Evolutionary conservation across 1,139 yeast species (phyloP).

Genomic region (Taphrina flavorubra): DNA sequence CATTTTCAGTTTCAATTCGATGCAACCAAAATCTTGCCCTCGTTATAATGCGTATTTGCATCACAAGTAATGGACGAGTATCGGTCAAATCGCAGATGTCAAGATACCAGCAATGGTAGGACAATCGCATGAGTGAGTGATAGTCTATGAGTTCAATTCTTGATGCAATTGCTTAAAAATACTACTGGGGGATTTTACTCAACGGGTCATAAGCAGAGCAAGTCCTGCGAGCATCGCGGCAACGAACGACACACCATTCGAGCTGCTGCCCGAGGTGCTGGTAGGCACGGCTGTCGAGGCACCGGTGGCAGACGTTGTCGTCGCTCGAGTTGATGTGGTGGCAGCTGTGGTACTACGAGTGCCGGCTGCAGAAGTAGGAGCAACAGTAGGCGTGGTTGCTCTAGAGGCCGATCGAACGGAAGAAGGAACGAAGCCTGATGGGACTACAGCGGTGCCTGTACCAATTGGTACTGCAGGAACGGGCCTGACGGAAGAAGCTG

Average conservation of each 20-base stretch:
- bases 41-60: too few relatives aligned
- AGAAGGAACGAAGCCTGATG: constrained; percentile 6
- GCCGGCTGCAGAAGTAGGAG: neutral
- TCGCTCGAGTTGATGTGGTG: constrained; percentile 9
- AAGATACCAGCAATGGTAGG: too few relatives aligned
- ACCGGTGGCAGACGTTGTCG: neutral
- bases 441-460: constrained; percentile 3
- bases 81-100: too few relatives aligned
- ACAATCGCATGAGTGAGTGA: too few relatives aligned
- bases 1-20: too few relatives aligned
- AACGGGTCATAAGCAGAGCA: constrained; percentile 17
- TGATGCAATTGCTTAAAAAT: neutral
- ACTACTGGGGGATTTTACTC: neutral
- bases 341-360: constrained; percentile 10
- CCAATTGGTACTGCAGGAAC: constrained; percentile 8
- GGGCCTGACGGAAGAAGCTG: constrained; percentile 3
- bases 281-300: neutral
- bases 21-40: too few relatives aligned
- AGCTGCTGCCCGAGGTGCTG: constrained; percentile 10
- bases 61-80: too few relatives aligned
- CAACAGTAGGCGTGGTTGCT: neutral
- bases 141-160: neutral
- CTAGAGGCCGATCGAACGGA: constrained; percentile 5
- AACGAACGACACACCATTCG: neutral
- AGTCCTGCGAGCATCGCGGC: constrained; percentile 2